Base-by-base conservation (phyloP, 2,329 filamentous ascomycete genomes). In the Mariannaea elegans region DNA sequence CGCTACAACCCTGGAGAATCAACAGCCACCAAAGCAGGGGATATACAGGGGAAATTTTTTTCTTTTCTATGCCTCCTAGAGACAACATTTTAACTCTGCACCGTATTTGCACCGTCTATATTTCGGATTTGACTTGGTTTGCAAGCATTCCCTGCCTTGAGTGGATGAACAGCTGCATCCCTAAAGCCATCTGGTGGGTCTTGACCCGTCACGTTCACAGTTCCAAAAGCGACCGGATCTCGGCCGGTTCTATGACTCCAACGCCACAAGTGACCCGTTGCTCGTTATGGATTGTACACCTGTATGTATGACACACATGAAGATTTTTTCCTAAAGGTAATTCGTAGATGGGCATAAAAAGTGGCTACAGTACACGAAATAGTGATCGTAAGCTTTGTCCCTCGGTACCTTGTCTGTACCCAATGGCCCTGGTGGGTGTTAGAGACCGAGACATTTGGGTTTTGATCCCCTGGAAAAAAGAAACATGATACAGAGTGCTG, bases 211-310 rank as follows among this genome's bases (percentile, higher is more conserved):
- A 54, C 16, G 36, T 29, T 48, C 29, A 21, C 27, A 31, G 38
- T 52, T 19, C 27, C 29, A 36, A 42, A 61, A 55, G 63, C 50
- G 58, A 56, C 60, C 63, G 61, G 64, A 60, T 53, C 50, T 65
- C 56, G 58, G 34, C 57, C 59, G 64, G 65, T 42, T 50, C 29
- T 48, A 44, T 56, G 47, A 57, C 51, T 51, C 34, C 39, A 46
- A 57, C 55, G 63, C 58, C 55, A 65, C 61, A 18, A 34, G 45
- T 39, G 56, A 39, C 34, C 34, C 34, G 31, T 47, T 41, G 38
- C 56, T 34, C 49, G 48, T 46, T 46, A 58, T 41, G 39, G 39
- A 52, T 32, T 47, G 48, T 46, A 58, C 41, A 14, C 5, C 7
- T 34, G 32, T 14, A 32, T 34, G 42, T 41, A 50, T 49, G 56